Percentiles rank a stretch among this genome's conserved stretches.
phyloP scores from a whole-genome alignment of 805 yeast species.

The Blastobotrys robertii region DNA sequence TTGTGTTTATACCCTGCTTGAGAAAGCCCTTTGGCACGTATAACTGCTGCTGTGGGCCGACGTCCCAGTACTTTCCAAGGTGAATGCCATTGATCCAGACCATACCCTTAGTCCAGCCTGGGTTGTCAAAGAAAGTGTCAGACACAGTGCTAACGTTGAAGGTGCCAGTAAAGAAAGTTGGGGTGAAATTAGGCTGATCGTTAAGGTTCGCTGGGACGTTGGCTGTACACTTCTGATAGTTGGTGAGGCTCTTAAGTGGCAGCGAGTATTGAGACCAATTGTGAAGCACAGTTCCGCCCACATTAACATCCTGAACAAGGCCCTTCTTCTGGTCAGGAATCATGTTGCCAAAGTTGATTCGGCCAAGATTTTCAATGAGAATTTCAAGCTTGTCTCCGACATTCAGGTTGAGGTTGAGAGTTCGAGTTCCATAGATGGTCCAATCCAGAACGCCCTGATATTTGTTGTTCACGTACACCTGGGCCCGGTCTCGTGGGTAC shows the following conservation, averaged over 20 bases:
- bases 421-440: background rate
- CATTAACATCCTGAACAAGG: constrained; percentile 1
- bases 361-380: constrained; percentile 3
- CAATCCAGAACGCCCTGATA: constrained; percentile 1
- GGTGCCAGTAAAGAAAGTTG: constrained; percentile 3
- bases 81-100: constrained; percentile 3
- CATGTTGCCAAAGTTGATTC: constrained; percentile 1
- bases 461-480: constrained; percentile 4
- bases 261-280: constrained; percentile 1
- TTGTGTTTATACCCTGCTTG: background rate
- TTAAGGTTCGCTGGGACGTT: background rate
- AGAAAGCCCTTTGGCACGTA: constrained; percentile 2
- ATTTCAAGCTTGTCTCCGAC: constrained; percentile 4
- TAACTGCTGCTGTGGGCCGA: constrained; percentile 5
- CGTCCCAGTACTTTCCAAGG: constrained; percentile 3
- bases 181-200: background rate
- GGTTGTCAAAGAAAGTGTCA: constrained; percentile 2
- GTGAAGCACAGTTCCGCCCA: background rate
- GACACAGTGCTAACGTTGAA: background rate
- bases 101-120: constrained; percentile 3
- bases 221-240: background rate
- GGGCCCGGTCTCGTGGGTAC: constrained; percentile 3
- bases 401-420: background rate
- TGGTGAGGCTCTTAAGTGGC: background rate
- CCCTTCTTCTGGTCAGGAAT: constrained; percentile 4